phyloP scores from a whole-genome alignment of 129 eudicot genomes.

The Ambrosia trifida region DNA sequence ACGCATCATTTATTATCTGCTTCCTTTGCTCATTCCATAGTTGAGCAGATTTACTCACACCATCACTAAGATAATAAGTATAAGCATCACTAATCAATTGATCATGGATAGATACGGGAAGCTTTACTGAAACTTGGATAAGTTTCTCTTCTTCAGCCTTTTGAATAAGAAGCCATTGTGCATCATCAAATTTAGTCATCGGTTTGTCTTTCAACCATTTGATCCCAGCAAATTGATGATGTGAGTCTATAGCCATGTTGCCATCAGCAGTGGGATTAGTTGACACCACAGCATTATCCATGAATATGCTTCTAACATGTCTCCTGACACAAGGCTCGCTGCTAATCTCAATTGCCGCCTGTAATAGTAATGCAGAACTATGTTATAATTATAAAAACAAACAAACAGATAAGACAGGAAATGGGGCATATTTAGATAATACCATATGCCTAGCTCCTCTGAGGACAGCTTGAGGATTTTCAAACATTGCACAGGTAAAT shows the following conservation, averaged over 20 bases:
- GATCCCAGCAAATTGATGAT: constrained; percentile 71
- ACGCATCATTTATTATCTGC: constrained; percentile 72
- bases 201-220: constrained; percentile 90
- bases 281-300: constrained; percentile 88
- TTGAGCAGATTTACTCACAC: constrained; percentile 95
- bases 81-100: constrained; percentile 64
- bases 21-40: constrained; percentile 97
- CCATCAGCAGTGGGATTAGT: constrained; percentile 92
- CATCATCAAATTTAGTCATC: constrained; percentile 70
- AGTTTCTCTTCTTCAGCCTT: constrained; percentile 98
- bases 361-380: constrained; percentile 19
- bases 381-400: not conserved
- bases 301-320: constrained; percentile 88
- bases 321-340: constrained; percentile 84
- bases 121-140: constrained; percentile 68
- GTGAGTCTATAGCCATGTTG: constrained; percentile 59
- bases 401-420: not conserved
- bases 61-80: constrained; percentile 79
- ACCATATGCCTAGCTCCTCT: constrained; percentile 99
- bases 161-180: constrained; percentile 91
- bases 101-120: constrained; percentile 54
- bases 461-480: constrained; percentile 73
- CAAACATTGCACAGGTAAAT: constrained; percentile 78
- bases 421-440: constrained; percentile 13
- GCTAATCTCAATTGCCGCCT: constrained; percentile 97